Percentiles rank a stretch among this genome's conserved stretches.
These are phyloP conservation scores for Escovopsis weberi DNA, from an alignment of 2,329 filamentous ascomycete species.

Conservation along the genomic window DNA sequence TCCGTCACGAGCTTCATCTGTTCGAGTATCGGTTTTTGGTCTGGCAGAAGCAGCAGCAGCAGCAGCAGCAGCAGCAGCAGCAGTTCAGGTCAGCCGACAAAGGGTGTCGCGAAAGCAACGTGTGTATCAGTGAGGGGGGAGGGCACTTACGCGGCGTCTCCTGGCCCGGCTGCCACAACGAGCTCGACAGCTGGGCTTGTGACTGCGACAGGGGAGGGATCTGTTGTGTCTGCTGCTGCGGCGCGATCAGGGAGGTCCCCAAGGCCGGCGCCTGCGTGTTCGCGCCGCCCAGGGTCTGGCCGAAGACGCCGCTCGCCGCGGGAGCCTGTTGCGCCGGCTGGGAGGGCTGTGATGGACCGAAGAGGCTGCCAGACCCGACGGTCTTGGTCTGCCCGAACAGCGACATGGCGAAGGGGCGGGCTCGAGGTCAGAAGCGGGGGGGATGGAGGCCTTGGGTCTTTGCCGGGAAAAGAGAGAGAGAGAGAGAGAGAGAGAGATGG, in stretches of 20 bases:
- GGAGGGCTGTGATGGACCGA: conserved; percentile 23
- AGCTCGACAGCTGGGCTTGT: conserved; percentile 32
- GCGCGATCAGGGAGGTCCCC: conserved; percentile 18
- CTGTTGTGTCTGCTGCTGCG: conserved; percentile 26
- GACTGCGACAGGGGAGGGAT: conserved; percentile 29
- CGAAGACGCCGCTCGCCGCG: conserved; percentile 13
- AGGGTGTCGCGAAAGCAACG: background rate
- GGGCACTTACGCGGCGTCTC: conserved; percentile 31
- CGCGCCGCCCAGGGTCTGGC: conserved; percentile 13
- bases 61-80: background rate
- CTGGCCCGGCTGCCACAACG: conserved; percentile 38
- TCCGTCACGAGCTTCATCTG: conserved; percentile 56
- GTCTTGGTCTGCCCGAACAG: conserved; percentile 28
- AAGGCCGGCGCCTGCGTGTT: conserved; percentile 23
- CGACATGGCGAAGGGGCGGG: conserved; percentile 14
- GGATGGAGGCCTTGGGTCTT: conserved; percentile 3
- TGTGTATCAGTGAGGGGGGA: background rate
- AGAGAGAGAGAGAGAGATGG: too few relatives aligned
- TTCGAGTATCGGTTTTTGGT: conserved; percentile 58
- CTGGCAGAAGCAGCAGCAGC: conserved; percentile 9
- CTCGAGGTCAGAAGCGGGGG: background rate
- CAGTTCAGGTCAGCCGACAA: background rate
- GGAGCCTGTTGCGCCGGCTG: conserved; percentile 17
- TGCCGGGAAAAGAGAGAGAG: background rate
- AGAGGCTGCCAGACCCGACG: conserved; percentile 18